A percentile compares a stretch with the other conserved stretches of the same genome.
Evolutionary conservation across 257 asterid genomes (phyloP).

Genomic region (Dorcoceras hygrometricum): DNA sequence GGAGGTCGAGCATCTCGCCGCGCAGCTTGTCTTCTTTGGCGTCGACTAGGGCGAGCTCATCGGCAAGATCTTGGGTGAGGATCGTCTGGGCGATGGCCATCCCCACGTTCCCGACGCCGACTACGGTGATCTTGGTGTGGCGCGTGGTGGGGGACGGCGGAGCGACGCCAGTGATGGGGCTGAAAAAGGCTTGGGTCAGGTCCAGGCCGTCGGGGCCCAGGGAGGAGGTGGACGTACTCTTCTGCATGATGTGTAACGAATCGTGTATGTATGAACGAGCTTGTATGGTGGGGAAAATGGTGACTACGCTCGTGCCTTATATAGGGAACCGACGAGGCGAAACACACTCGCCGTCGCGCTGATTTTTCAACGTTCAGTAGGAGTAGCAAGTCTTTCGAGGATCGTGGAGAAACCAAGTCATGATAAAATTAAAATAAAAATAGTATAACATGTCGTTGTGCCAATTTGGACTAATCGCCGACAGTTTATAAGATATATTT

Average conservation of each 20-base stretch:
- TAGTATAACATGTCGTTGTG: too few species aligned
- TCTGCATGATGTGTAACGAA: constrained; percentile 38
- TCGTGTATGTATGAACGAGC: neutral
- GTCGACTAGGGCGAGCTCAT: constrained; percentile 75
- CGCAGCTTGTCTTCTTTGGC: constrained; percentile 69
- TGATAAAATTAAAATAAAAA: too few species aligned
- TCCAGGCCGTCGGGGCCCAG: constrained; percentile 83
- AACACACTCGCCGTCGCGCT: neutral
- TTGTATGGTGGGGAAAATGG: neutral
- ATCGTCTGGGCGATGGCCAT: constrained; percentile 96
- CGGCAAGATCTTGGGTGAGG: constrained; percentile 80
- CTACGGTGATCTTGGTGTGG: constrained; percentile 70
- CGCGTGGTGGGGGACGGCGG: constrained; percentile 50
- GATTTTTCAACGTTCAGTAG: neutral
- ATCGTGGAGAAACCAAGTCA: neutral
- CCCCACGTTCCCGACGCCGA: constrained; percentile 89
- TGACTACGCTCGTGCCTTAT: neutral
- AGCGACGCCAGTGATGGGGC: constrained; percentile 41
- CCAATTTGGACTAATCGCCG: too few species aligned
- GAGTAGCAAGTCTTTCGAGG: neutral
- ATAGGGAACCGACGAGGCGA: neutral
- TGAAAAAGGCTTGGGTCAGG: constrained; percentile 54
- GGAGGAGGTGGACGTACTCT: constrained; percentile 49
- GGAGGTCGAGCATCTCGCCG: constrained; percentile 89
- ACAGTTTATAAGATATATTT: too few species aligned